Evolutionary conservation across 441 rosid species (phyloP), one percentile per base, ranked within the genome.

Genomic region (Jatropha multifida): DNA sequence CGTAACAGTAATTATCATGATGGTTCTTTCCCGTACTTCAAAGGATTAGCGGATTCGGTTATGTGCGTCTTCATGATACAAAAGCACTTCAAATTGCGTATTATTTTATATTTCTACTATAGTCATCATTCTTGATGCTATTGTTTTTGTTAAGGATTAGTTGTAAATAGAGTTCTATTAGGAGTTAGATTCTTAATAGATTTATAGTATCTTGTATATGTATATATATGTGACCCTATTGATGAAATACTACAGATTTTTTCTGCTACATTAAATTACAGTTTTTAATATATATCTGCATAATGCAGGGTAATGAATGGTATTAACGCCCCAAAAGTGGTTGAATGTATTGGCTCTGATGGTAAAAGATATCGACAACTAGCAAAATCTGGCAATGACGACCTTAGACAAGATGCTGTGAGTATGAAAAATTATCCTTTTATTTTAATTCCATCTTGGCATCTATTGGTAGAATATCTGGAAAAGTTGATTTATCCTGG

Each of bases 381-480:
- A 44, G 99, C 98, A 74, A 96, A 96, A 87, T 96, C 97, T 78
- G 98, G 97, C 81, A 96, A 94, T 78, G 99, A 96, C 83, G 99
- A 96, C 85, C 91, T 96, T 71, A 87, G 99, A 92, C 99, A 96
- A 83, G 99, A 96, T 90, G 98, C 99, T 78, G 99, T 96, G 83
- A 79, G 97, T 71, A 76, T 81, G 76, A 65, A 37, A 70, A 41
- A 58, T 26, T 54, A 38, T 59, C 44, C 71, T 42, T 55, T 11
- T 20, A 65, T 61, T 46, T 37, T 54, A 26, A 66, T 48, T 48
- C 67, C 52, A 12, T 37, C 5, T 17, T 20, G 14, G 44, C 20
- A 3, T 61, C 15, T 69, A 23, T 64, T 65, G 4, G 18, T 32
- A 60, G n/a, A 52, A 44, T 42, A 52, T 40, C 15, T 12, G 42